A percentile compares a stretch with the other conserved stretches of the same genome.
phyloP scores from a whole-genome alignment of 441 rosid species.

The Adansonia gregorii region DNA sequence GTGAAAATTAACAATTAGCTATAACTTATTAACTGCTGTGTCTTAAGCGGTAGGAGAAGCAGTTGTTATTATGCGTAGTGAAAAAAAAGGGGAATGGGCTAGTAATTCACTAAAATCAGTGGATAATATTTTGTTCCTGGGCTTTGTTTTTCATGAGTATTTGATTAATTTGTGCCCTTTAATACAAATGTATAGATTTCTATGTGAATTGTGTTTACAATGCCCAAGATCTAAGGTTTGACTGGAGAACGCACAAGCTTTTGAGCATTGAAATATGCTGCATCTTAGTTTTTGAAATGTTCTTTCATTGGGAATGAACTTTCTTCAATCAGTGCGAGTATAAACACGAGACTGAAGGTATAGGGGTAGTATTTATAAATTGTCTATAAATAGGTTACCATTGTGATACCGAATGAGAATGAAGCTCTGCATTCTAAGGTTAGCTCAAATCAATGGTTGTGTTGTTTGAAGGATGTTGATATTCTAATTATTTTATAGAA shows the following conservation, averaged over 20 bases:
- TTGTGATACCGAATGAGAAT: not conserved
- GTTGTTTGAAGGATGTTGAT: not conserved
- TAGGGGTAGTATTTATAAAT: not conserved
- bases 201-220: too few species aligned
- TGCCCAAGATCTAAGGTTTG: too few species aligned
- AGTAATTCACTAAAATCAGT: not conserved
- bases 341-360: not conserved
- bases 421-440: not conserved
- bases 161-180: slow-evolving; percentile 5
- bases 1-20: not conserved
- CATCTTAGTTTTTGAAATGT: not conserved
- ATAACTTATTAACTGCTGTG: not conserved
- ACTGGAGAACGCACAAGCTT: not conserved
- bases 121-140: not conserved
- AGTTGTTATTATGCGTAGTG: not conserved
- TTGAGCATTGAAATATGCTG: not conserved
- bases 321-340: not conserved
- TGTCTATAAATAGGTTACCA: not conserved
- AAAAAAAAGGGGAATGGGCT: not conserved
- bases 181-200: not conserved
- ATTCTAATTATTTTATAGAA: not conserved
- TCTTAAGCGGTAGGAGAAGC: not conserved
- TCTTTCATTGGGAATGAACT: not conserved
- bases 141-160: not conserved
- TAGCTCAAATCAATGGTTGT: not conserved